Evolutionary conservation across 208 protist genomes (phyloP).

Genomic region (Crithidia acanthocephali): DNA sequence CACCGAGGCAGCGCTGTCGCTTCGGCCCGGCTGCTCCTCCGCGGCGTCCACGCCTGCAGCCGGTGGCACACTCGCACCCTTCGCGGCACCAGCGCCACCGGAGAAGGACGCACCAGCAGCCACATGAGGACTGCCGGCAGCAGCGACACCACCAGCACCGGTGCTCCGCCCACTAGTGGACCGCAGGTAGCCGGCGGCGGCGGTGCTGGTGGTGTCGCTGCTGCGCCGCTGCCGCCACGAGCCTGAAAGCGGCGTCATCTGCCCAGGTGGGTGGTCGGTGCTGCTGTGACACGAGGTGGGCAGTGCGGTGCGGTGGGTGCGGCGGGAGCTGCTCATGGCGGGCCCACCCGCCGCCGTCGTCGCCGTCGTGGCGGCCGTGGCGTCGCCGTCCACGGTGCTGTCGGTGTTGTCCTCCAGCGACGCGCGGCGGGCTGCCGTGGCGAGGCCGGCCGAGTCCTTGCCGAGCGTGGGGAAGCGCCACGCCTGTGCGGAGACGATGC

Average conservation of each 20-base stretch:
- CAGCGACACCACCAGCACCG: neutral
- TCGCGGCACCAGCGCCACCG: neutral
- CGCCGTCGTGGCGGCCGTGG: neutral
- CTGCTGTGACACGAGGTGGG: slow-evolving; percentile 7
- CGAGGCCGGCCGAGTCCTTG: slow-evolving; percentile 9
- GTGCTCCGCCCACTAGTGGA: neutral
- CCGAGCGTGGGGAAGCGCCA: slow-evolving; percentile 49
- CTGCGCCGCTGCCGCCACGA: slow-evolving; percentile 9
- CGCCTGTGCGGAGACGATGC: slow-evolving; percentile 35
- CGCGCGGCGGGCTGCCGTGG: neutral
- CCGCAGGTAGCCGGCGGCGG: neutral
- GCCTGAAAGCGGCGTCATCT: slow-evolving; percentile 2
- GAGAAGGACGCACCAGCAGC: neutral
- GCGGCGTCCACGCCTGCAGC: neutral
- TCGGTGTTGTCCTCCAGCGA: slow-evolving; percentile 6
- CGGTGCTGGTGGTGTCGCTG: neutral
- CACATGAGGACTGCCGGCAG: neutral
- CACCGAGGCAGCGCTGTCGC: neutral
- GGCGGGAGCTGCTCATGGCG: slow-evolving; percentile 2
- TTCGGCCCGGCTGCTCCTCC: neutral
- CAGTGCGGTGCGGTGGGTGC: slow-evolving; percentile 9
- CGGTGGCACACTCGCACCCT: neutral
- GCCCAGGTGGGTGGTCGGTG: neutral
- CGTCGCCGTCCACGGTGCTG: neutral
- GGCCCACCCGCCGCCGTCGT: neutral